Evolutionary conservation across 2,329 filamentous ascomycete genomes (phyloP), one percentile per base, ranked within the genome.

Genomic region (Fusarium beomiforme): DNA sequence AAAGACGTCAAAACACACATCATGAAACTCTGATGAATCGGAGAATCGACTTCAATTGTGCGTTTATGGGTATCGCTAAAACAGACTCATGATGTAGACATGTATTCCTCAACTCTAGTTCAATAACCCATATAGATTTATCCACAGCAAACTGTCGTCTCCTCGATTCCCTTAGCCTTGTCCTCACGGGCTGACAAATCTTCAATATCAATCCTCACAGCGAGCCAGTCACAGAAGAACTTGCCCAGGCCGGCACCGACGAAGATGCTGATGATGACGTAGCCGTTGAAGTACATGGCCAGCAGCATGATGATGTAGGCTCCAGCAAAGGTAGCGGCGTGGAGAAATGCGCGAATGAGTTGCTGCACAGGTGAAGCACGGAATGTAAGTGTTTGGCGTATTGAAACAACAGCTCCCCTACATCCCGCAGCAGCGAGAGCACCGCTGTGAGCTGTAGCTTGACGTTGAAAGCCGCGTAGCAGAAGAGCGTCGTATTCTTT

Each of bases 201-300:
- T 2, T 76, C 77, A 33, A 81, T 59, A 0, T 83, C 78, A n/a
- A 86, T 78, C 59, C 79, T 82, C 50, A 81, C 78, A 26, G 83
- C 83, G 75, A 86, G 78, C 86, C 86, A 88, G 75, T 87, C 85
- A 71, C 83, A 86, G n/a, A 86, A 69, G 72, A 87, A 87, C 78
- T 87, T 87, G 64, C 86, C 86, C 46, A 87, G 69, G 11, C 84
- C 83, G 13, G 84, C 84, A 7, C 86, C 86, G 43, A 87, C 75
- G 64, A 95, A 88, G 76, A 95, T 93, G 73, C 89, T 92, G 65
- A 95, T 91, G 78, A 95, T 93, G 69, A 95, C 87, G 79, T 93
- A 95, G 34, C 90, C 88, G 73, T 88, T 88, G 76, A 86, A 89
- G 78, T 88, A 88, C 86, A 89, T 89, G 71, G 86, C 86, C 11